phyloP scores from a whole-genome alignment of 2,329 filamentous ascomycete species.

The Trichoderma sp. region DNA sequence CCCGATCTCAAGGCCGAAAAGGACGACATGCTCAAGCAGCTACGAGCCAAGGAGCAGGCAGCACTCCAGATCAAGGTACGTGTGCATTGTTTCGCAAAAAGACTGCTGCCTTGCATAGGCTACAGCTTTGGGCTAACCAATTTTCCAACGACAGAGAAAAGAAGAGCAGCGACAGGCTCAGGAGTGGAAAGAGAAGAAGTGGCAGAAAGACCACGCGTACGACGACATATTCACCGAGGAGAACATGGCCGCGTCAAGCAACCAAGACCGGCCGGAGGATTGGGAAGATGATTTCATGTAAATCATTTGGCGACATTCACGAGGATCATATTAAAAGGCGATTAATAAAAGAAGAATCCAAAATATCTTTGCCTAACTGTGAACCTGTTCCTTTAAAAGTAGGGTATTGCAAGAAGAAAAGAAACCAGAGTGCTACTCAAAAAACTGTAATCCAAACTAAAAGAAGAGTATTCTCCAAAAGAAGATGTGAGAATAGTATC shows the following conservation, averaged over 20 bases:
- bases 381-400: not conserved
- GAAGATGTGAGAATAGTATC: not conserved
- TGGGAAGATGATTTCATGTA: constrained; percentile 96
- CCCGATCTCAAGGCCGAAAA: constrained; percentile 83
- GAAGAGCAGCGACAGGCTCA: constrained; percentile 74
- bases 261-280: constrained; percentile 77
- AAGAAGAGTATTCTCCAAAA: not conserved
- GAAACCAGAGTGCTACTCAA: not conserved
- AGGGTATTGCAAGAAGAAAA: constrained; percentile 18
- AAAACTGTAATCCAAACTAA: not conserved
- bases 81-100: constrained; percentile 6
- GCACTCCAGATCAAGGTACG: constrained; percentile 64
- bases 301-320: not conserved
- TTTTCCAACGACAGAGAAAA: constrained; percentile 61
- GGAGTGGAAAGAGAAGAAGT: constrained; percentile 87
- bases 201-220: constrained; percentile 96
- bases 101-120: not conserved
- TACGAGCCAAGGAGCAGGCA: constrained; percentile 72
- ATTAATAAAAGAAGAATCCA: not conserved
- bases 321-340: not conserved
- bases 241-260: constrained; percentile 75
- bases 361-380: not conserved
- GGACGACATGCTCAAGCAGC: constrained; percentile 72
- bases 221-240: constrained; percentile 89
- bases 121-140: not conserved